Base-by-base conservation (phyloP, 352 stramenopile genomes). In the Phytophthora syringae region DNA sequence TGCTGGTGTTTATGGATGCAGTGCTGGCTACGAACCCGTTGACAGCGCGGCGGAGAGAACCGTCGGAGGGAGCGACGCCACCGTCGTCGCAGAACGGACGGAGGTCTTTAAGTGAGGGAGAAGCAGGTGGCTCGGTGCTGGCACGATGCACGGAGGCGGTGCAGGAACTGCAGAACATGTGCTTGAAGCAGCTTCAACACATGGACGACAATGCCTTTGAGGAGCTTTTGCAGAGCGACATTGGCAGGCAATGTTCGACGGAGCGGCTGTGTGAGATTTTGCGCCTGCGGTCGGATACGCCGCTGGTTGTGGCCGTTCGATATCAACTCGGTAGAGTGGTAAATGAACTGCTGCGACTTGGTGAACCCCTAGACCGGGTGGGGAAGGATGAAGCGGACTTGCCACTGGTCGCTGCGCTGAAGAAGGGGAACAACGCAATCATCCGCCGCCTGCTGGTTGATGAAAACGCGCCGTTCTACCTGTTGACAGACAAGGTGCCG, bases 251-350 rank as follows among this genome's bases (percentile, higher is more conserved):
- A 13, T 95, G 85, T 39, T 90, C 86, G 0, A 95, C 88, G 0
- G 70, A 84, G 37, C 67, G 83, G 12, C 60, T 95, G 9, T 89
- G 82, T 22, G 75, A 77, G n/a, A 76, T 95, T 22, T 43, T 94
- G 30, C 72, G 64, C 15, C 60, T 86, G 52, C 76, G 88, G 18
- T 93, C 86, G 0, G 69, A 80, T 37, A 79, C 77, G 0, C 85
- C 88, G 7, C 61, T 95, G 4, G 82, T 92, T 50, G 79, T 89
- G 1, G 85, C 88, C 3, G 82, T 95, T 21, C 79, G 86, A n/a
- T 93, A 93, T 51, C 82, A 95, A 25, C 67, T 94, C 20, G 80
- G 79, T 5, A 85, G 84, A 7, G 88, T 83, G 3, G 88, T 95
- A n/a, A 89, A 95, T 51, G 86, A 93, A 44, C 40, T 95, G 5